These are phyloP conservation scores for Lepiota brunneoincarnata DNA, from an alignment of 768 basidiomycete species.

Conservation along the genomic window DNA sequence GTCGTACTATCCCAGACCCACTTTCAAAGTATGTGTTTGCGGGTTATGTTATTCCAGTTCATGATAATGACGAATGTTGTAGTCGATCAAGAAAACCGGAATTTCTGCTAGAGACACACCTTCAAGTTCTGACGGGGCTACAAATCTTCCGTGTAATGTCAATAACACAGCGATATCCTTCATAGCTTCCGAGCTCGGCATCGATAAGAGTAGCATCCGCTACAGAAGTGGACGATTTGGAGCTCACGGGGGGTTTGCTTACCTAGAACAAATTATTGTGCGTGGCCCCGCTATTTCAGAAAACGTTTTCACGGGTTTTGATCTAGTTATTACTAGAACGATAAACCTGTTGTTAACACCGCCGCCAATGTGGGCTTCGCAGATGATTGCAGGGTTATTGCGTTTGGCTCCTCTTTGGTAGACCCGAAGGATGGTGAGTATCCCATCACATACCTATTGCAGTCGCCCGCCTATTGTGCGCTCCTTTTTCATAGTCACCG, in stretches of 20 bases:
- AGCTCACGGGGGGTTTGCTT: background rate
- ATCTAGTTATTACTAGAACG: conserved; percentile 14
- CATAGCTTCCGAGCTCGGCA: background rate
- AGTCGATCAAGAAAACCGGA: background rate
- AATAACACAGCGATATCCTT: background rate
- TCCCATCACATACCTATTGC: conserved; percentile 29
- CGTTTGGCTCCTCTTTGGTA: conserved; percentile 32
- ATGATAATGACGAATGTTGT: background rate
- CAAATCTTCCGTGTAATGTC: background rate
- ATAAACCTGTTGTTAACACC: conserved; percentile 29
- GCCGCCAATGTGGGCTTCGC: conserved; percentile 33
- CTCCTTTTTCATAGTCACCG: conserved; percentile 14
- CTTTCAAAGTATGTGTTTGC: conserved; percentile 18
- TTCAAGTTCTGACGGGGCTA: background rate
- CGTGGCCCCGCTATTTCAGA: background rate
- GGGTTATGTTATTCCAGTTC: no score
- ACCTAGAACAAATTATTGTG: background rate
- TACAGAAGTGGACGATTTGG: background rate
- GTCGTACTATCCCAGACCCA: conserved; percentile 17
- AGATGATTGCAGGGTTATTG: conserved; percentile 22
- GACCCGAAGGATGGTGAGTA: conserved; percentile 20
- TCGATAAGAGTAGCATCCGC: background rate
- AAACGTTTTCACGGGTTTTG: background rate
- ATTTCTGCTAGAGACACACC: background rate
- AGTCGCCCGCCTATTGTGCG: conserved; percentile 8